Evolutionary conservation across 2,329 filamentous ascomycete genomes (phyloP).

Genomic region (Beauveria medogensis): DNA sequence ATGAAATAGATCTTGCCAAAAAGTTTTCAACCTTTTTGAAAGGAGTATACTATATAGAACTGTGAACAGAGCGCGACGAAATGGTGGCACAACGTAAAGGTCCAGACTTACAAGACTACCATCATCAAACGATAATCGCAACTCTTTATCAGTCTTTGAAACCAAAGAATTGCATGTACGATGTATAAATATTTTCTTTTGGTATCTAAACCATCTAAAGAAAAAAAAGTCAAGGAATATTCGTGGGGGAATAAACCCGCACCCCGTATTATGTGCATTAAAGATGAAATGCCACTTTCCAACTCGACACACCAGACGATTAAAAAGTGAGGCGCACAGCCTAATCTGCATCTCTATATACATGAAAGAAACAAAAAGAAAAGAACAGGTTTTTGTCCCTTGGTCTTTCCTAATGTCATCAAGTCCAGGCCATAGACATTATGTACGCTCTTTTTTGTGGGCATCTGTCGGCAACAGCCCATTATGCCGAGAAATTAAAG

Average conservation of each 20-base stretch:
- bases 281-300: conserved; percentile 7
- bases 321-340: neutral
- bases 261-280: conserved; percentile 5
- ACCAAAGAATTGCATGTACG: neutral
- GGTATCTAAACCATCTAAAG: conserved; percentile 20
- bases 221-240: conserved; percentile 10
- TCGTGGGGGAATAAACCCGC: conserved; percentile 2
- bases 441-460: neutral
- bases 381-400: neutral
- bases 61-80: too few species aligned
- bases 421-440: conserved; percentile 3
- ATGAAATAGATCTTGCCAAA: too few species aligned
- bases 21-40: too few species aligned
- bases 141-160: too few species aligned
- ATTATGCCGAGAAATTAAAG: neutral
- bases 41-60: too few species aligned
- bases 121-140: too few species aligned
- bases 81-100: too few species aligned
- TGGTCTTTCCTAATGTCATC: neutral
- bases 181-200: conserved; percentile 13
- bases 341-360: conserved; percentile 2
- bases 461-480: neutral
- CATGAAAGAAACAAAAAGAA: neutral
- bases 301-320: neutral
- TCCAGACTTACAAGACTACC: too few species aligned